Base-by-base conservation (phyloP, 192 early-diverging fungal species). In the Coemansia sp. region DNA sequence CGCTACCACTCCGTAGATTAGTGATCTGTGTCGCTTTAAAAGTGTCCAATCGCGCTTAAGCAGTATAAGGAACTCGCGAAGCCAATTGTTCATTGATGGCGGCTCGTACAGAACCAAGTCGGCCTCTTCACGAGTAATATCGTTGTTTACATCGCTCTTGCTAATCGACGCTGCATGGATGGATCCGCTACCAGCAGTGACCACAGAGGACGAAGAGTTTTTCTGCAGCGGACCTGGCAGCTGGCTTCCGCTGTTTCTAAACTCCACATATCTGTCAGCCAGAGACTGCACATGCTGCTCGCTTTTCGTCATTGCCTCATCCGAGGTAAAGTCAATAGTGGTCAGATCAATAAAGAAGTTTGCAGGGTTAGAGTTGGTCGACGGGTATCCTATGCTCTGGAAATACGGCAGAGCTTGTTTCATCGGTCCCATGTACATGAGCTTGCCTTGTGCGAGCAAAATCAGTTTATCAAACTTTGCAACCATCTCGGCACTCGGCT, bases 401-500 rank as follows among this genome's bases (percentile, higher is more conserved):
- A 80, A 73, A 33, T 64, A 68, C 9, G 33, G 29, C 30, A 55
- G 2, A 11, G 68, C 57, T 32, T 52, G 55, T 1, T 32, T 50
- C 8, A 47, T 35, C 0, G 64, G 38, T n/a, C 84, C 84, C 34
- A 51, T 63, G 41, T 72, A 85, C 32, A 83, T 49, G 0, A 58
- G 47, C 15, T 60, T 26, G 18, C 88, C 88, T 1, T 55, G 65
- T 32, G 79, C 58, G 8, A 88, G 49, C 10, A 90, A 43, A 22
- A 87, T 64, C 0, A 88, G 70, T 26, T 83, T 72, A 62, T 89
- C 85, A 69, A 91, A 90, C 30, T 84, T 59, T 9, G 64, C 58
- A 61, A 82, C 90, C 26, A 87, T 76, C 45, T 88, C 79, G 11
- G 81, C 80, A n/a, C 81, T 67, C 7, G 90, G 89, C 46, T 47